Base-by-base conservation (phyloP, 2,329 filamentous ascomycete genomes). In the Diplodia corticola region DNA sequence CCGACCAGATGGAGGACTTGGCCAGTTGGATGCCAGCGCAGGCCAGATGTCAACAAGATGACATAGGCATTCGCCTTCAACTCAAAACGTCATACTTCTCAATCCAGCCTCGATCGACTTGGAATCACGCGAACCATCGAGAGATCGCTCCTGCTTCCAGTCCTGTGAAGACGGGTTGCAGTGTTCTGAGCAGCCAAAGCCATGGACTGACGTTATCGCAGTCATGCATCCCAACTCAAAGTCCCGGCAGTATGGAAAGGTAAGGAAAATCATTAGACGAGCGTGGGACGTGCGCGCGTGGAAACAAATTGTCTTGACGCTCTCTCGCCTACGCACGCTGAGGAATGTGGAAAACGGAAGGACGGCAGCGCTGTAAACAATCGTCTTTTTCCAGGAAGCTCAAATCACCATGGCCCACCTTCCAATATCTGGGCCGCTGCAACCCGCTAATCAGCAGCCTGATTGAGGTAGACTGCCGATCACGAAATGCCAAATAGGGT, bases 301-400 rank as follows among this genome's bases (percentile, higher is more conserved):
- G 6, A 35, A 13, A 24, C 35, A 44, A n/a, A 49, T 26, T 46
- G 44, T 12, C 28, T 40, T 2, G 55, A 22, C 35, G 15, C 22
- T 17, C 2, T 22, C 35, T 57, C 24, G 57, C 57, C 40, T 49
- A 49, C 9, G 57, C 57, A 26, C 44, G 40, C 24, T 35, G 17
- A 22, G n/a, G 44, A 49, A 60, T 46, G 37, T 37, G 55, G 20
- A 60, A 46, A 60, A 26, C 55, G 55, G 55, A 60, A 60, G 55
- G 55, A 46, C 37, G 44, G 22, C 35, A 33, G 35, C 20, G 44
- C 28, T 20, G 40, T 49, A 33, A 35, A 61, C 57, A 35, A 24
- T 30, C 49, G 37, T 40, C 37, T 20, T 24, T 22, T 60, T 40
- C 54, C 28, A 17, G 35, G 24, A 57, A 15, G 10, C 15, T 20